phyloP scores from a whole-genome alignment of 169 alveolate genomes.

The Neospora caninum region DNA sequence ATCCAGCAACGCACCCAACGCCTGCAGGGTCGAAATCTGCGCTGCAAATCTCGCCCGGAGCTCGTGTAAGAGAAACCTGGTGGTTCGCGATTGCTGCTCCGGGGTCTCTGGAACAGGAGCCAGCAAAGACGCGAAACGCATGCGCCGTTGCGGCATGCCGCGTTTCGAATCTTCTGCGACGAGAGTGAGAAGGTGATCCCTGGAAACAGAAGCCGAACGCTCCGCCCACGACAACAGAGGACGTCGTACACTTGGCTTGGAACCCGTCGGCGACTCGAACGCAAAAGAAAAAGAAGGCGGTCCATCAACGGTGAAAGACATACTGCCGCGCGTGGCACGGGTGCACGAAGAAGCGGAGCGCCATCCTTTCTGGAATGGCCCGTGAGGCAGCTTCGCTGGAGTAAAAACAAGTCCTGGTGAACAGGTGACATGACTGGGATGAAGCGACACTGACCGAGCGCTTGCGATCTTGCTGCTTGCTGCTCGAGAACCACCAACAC shows the following conservation, averaged over 20 bases:
- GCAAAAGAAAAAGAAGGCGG: neutral
- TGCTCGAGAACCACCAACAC: too few species aligned
- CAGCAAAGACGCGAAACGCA: neutral
- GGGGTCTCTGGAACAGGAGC: neutral
- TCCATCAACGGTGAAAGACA: neutral
- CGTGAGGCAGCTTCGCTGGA: neutral
- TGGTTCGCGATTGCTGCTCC: neutral
- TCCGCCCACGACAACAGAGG: neutral
- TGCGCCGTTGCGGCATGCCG: neutral
- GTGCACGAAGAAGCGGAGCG: neutral
- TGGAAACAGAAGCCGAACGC: neutral
- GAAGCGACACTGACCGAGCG: too few species aligned
- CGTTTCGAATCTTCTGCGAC: neutral
- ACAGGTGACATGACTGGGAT: too few species aligned
- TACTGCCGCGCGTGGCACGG: neutral
- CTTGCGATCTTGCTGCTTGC: too few species aligned
- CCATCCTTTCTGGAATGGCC: neutral
- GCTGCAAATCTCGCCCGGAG: neutral
- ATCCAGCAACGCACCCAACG: neutral
- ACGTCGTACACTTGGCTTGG: neutral
- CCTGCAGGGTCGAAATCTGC: neutral
- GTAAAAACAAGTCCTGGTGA: too few species aligned
- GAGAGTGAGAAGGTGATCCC: neutral
- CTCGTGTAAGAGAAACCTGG: slow-evolving; percentile 6
- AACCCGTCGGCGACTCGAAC: neutral